Evolutionary conservation across 495 filamentous ascomycete genomes (phyloP).

Genomic region (Chaetomidium leptoderma): DNA sequence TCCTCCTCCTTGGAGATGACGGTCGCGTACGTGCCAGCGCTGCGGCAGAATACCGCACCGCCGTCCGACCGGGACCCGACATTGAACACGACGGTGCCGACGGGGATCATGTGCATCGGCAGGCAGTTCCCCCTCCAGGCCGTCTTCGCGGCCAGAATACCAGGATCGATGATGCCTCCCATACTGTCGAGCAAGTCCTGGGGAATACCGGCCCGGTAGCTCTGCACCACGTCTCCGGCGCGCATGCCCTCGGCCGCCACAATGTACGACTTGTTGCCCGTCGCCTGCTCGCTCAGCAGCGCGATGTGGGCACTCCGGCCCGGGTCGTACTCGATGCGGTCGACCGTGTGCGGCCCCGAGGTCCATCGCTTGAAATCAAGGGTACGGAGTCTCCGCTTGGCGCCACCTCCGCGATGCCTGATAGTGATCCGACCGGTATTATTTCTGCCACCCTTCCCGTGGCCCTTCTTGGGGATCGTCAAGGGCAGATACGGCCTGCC

Average conservation of each 20-base stretch:
- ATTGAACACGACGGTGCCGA: conserved; percentile 86
- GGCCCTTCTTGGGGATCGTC: conserved; percentile 86
- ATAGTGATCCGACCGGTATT: conserved; percentile 79
- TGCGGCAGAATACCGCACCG: conserved; percentile 84
- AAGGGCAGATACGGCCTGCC: conserved; percentile 76
- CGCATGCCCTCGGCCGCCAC: conserved; percentile 89
- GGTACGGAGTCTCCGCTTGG: conserved; percentile 82
- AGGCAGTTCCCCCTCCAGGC: conserved; percentile 93
- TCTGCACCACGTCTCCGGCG: conserved; percentile 85
- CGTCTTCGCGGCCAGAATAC: conserved; percentile 90
- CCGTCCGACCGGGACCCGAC: conserved; percentile 70
- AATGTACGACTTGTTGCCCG: conserved; percentile 74
- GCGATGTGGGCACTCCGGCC: conserved; percentile 92
- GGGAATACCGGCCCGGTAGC: conserved; percentile 84
- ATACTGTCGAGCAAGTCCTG: conserved; percentile 77
- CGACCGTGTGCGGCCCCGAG: conserved; percentile 77
- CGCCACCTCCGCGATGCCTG: conserved; percentile 84
- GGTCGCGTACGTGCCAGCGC: conserved; percentile 84
- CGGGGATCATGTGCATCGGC: conserved; percentile 87
- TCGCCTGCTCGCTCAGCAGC: conserved; percentile 66
- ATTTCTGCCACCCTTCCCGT: conserved; percentile 88
- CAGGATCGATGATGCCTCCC: conserved; percentile 86
- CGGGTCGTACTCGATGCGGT: conserved; percentile 94
- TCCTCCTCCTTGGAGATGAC: conserved; percentile 80
- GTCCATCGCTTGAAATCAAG: conserved; percentile 77